Evolutionary conservation across 2,329 filamentous ascomycete species (phyloP), one percentile per base, ranked within the genome.

Genomic region (Fusarium miscanthi): DNA sequence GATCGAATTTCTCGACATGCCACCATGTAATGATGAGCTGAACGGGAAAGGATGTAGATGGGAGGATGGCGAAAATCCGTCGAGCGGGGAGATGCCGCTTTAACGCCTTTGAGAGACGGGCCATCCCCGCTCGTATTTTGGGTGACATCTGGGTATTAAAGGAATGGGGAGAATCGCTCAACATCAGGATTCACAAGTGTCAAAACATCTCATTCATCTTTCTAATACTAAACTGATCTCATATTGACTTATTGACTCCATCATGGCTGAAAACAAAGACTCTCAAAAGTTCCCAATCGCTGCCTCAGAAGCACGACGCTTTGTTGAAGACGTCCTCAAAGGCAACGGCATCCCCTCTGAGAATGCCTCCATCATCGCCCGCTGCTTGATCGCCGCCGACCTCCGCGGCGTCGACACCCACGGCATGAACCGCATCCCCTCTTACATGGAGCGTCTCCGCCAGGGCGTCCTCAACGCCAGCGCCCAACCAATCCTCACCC

Each of bases 331-430:
- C 9, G 81, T 93, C 17, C 86, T 93, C 37, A 75, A 81, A 63
- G 90, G 85, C 31, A 90, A 93, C 76, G 88, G 88, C 5, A 90
- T 93, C 0, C 81, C 90, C 0, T 61, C 80, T 1, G 79, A 84
- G 6, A 88, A 93, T 71, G 92, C 93, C 21, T 71, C 81, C 8
- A 89, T 90, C 40, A 82, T 94, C 17, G 90, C 92, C n/a, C 82
- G 84, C 68, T 92, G 90, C 69, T 88, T 95, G 3, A 86, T 95
- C 2, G 88, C 89, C 40, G 93, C 93, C 17, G 93, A 95, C 75
- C 87, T 95, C 2, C 90, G 93, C 43, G 93, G 93, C 54, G 90
- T 95, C 31, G 93, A 95, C 78, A 94, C 92, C 0, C 93, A 95
- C 79, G 93, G 83, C 67, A 89, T 93, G 79, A 94, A 93, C 80